Evolutionary conservation across 345 rosid genomes (phyloP).

Genomic region (Hypericum perforatum): DNA sequence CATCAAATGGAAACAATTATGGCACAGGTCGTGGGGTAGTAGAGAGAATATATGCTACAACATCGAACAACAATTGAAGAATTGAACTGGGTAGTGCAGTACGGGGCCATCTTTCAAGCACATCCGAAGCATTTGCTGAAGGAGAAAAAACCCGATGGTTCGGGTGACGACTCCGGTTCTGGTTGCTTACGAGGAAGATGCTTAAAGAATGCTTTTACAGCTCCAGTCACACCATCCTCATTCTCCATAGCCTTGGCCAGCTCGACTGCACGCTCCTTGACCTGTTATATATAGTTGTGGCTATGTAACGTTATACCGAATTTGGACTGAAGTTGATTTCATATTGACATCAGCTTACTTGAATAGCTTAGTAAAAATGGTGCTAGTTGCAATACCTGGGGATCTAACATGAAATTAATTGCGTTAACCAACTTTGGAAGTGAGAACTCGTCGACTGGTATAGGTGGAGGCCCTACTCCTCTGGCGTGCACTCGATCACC

Average conservation of each 20-base stretch:
- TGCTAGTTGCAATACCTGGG: constrained; percentile 29
- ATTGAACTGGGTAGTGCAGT: background rate
- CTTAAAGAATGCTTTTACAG: constrained; percentile 87
- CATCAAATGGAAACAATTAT: constrained; percentile 8
- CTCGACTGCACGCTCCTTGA: constrained; percentile 65
- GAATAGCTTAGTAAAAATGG: too few species aligned
- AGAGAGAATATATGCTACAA: constrained; percentile 3
- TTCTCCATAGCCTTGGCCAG: constrained; percentile 87
- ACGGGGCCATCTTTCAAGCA: constrained; percentile 24
- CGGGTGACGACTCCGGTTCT: constrained; percentile 19
- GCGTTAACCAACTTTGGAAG: constrained; percentile 67
- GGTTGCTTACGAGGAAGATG: constrained; percentile 47
- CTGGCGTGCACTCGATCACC: constrained; percentile 86
- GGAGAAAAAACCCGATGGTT: constrained; percentile 35
- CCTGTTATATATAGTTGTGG: constrained; percentile 30
- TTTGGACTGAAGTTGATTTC: too few species aligned
- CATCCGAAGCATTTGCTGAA: constrained; percentile 72
- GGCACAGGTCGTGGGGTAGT: background rate
- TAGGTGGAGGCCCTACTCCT: constrained; percentile 88
- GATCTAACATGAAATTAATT: constrained; percentile 56
- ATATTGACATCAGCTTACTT: too few species aligned
- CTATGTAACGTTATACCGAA: too few species aligned
- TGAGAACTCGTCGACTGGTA: constrained; percentile 84
- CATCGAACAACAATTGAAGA: constrained; percentile 1
- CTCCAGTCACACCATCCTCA: constrained; percentile 96